A percentile compares a stretch with the other conserved stretches of the same genome.
Evolutionary conservation across 2,329 filamentous ascomycete genomes (phyloP).

Genomic region (Trichoderma citrinoviride): DNA sequence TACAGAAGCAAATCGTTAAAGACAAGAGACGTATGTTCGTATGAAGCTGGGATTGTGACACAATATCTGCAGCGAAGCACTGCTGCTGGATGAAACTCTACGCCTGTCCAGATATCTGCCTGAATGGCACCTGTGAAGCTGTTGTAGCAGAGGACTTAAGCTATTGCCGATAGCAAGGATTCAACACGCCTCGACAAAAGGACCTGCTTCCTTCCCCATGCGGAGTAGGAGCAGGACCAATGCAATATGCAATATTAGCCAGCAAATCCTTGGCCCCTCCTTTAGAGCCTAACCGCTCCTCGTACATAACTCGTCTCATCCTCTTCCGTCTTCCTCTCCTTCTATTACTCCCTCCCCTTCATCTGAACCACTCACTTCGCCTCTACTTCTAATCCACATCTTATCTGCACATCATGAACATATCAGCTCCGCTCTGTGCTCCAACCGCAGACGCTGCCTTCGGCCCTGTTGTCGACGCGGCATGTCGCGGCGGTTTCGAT

Average conservation of each 20-base stretch:
- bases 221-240: neutral
- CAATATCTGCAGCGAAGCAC: too few species aligned
- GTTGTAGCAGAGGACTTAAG: neutral
- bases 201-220: neutral
- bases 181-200: neutral
- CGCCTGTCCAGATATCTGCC: neutral
- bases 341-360: neutral
- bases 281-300: neutral
- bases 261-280: constrained; percentile 2
- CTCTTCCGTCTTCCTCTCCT: neutral
- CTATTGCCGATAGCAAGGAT: neutral
- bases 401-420: constrained; percentile 26
- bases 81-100: neutral
- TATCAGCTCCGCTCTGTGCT: constrained; percentile 25
- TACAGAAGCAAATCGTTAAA: neutral
- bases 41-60: too few species aligned
- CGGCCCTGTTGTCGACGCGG: constrained; percentile 27
- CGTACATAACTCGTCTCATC: neutral
- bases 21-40: too few species aligned
- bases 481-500: constrained; percentile 46
- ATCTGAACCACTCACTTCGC: neutral
- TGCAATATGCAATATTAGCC: constrained; percentile 3
- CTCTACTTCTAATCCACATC: too few species aligned
- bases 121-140: neutral
- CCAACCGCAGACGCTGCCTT: constrained; percentile 29